Evolutionary conservation across 2,329 filamentous ascomycete genomes (phyloP).

Genomic region (Fusarium continuum): DNA sequence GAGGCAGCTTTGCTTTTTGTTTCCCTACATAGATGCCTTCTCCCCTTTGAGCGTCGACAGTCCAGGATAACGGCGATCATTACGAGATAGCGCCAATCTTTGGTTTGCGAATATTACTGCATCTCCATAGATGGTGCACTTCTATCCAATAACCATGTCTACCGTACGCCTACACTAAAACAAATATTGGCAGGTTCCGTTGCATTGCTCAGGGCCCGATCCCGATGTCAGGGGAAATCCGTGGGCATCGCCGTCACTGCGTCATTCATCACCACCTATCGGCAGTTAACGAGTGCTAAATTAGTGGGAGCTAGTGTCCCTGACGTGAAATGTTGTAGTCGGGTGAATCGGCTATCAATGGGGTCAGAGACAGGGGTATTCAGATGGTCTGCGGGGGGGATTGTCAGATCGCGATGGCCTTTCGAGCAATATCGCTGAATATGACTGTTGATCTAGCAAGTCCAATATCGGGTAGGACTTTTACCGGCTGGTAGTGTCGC

Average conservation of each 20-base stretch:
- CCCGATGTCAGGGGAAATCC: not conserved
- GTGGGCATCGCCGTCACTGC: constrained; percentile 2
- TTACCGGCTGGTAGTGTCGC: not conserved
- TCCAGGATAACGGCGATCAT: not conserved
- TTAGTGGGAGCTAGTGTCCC: not conserved
- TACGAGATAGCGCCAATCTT: not conserved
- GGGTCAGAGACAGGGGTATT: not conserved
- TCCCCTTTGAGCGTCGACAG: not conserved
- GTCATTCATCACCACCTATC: not conserved
- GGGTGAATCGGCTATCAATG: not conserved
- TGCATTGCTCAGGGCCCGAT: constrained; percentile 13
- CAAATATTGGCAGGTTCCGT: not conserved
- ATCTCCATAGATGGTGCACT: not conserved
- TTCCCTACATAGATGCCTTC: not conserved
- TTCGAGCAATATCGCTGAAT: not conserved
- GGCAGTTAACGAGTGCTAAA: not conserved
- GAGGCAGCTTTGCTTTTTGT: not conserved
- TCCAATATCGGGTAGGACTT: not conserved
- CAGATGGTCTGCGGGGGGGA: not conserved
- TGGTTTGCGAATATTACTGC: not conserved
- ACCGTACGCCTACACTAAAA: not conserved
- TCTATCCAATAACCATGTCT: not conserved
- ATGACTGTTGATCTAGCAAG: not conserved
- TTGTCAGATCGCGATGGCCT: not conserved
- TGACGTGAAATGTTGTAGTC: not conserved